Percentiles rank a stretch among this genome's conserved stretches.
Evolutionary conservation across 176 grass and related monocot genomes (phyloP).

Genomic region (Panicum miliaceum): DNA sequence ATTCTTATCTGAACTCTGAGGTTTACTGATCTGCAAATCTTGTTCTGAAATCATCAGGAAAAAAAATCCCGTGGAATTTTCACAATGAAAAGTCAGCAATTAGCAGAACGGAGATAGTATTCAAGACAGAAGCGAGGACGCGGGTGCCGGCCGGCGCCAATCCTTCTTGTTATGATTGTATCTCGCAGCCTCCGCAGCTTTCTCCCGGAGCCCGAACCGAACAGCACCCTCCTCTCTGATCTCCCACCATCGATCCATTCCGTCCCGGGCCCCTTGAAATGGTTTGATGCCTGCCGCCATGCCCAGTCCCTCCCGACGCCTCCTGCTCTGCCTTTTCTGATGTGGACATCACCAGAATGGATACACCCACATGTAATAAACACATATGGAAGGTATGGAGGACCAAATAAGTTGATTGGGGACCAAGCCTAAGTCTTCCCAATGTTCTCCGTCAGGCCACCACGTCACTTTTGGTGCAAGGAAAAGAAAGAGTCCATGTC

Average conservation of each 20-base stretch:
- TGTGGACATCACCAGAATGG: no score
- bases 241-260: constrained; percentile 7
- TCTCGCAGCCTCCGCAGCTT: constrained; percentile 32
- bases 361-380: no score
- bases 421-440: no score
- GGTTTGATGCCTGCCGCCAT: constrained; percentile 50
- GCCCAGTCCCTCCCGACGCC: constrained; percentile 21
- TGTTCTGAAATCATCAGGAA: no score
- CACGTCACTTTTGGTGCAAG: no score
- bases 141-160: no score
- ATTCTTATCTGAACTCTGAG: background rate
- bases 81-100: background rate
- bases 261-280: constrained; percentile 35
- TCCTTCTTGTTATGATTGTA: constrained; percentile 11
- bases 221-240: background rate
- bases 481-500: no score
- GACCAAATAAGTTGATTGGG: no score
- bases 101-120: background rate
- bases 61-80: background rate
- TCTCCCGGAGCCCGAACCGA: constrained; percentile 1
- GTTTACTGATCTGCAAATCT: background rate
- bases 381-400: no score
- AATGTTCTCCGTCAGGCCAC: no score
- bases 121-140: background rate
- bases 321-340: constrained; percentile 32